phyloP scores from a whole-genome alignment of 75 land plant species.

The Sequoia sempervirens region DNA sequence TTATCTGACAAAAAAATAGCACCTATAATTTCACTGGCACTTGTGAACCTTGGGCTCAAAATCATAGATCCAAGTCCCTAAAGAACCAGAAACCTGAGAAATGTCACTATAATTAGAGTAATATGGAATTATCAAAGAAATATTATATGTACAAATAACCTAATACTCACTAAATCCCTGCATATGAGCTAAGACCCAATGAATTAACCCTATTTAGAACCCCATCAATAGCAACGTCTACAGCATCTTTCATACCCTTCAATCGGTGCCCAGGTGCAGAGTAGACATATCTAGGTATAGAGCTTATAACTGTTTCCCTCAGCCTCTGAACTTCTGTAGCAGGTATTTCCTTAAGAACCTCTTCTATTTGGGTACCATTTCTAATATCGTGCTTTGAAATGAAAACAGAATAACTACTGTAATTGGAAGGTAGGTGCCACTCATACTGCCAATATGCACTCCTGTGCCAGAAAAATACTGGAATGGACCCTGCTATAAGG shows the following conservation, averaged over 20 bases:
- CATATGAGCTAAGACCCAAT: background rate
- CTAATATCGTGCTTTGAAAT: constrained; percentile 43
- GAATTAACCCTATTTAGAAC: constrained; percentile 42
- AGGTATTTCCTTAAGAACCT: constrained; percentile 29
- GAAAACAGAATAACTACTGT: constrained; percentile 59
- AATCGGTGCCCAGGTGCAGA: constrained; percentile 23
- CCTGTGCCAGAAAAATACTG: constrained; percentile 75
- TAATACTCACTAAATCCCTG: background rate
- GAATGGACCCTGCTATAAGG: constrained; percentile 74
- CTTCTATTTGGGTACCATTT: constrained; percentile 34
- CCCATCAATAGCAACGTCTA: constrained; percentile 72
- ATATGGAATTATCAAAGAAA: background rate
- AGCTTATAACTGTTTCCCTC: constrained; percentile 49
- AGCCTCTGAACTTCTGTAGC: constrained; percentile 36
- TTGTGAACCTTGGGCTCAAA: background rate
- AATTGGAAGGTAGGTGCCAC: constrained; percentile 56
- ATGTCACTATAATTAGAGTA: background rate
- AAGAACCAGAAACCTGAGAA: background rate
- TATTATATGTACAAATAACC: background rate
- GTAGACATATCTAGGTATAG: constrained; percentile 51
- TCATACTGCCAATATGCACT: constrained; percentile 60
- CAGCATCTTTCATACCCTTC: constrained; percentile 42
- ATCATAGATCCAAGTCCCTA: background rate
- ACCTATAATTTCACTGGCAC: background rate
- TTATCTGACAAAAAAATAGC: background rate